These are phyloP conservation scores for Glarea lozoyensis DNA, from an alignment of 495 filamentous ascomycete species.

Conservation along the genomic window DNA sequence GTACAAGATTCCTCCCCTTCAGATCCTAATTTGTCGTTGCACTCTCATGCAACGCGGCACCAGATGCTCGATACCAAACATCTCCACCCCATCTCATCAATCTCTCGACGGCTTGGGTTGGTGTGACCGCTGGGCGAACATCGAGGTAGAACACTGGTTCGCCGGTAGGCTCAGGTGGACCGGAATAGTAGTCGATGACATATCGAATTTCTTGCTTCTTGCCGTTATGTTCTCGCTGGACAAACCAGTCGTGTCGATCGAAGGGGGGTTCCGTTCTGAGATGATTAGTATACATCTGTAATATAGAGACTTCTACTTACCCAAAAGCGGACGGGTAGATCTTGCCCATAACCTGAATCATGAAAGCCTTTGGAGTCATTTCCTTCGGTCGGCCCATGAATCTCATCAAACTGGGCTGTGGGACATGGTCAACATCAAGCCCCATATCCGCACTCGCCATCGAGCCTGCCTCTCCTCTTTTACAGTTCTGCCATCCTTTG, in stretches of 20 bases:
- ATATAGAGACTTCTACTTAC: slow-evolving; percentile 43
- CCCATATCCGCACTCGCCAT: slow-evolving; percentile 23
- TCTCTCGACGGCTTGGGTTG: slow-evolving; percentile 72
- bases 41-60: slow-evolving; percentile 47
- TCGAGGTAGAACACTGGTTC: slow-evolving; percentile 96
- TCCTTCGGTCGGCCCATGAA: slow-evolving; percentile 87
- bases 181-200: slow-evolving; percentile 97
- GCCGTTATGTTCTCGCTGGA: slow-evolving; percentile 57
- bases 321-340: slow-evolving; percentile 71
- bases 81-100: slow-evolving; percentile 85
- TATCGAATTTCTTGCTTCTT: slow-evolving; percentile 72
- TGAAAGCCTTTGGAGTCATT: slow-evolving; percentile 78
- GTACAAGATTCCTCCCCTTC: no score
- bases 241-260: slow-evolving; percentile 95
- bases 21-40: no score
- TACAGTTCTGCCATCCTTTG: slow-evolving; percentile 66
- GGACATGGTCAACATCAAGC: slow-evolving; percentile 32
- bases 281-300: slow-evolving; percentile 3
- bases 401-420: slow-evolving; percentile 61
- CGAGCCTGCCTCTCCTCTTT: slow-evolving; percentile 57
- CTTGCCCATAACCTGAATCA: slow-evolving; percentile 68
- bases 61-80: slow-evolving; percentile 86
- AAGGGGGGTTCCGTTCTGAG: slow-evolving; percentile 75
- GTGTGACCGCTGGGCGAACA: slow-evolving; percentile 84
- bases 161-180: slow-evolving; percentile 73